Evolutionary conservation across 768 basidiomycete genomes (phyloP).

Genomic region (Lactarius deliciosus): DNA sequence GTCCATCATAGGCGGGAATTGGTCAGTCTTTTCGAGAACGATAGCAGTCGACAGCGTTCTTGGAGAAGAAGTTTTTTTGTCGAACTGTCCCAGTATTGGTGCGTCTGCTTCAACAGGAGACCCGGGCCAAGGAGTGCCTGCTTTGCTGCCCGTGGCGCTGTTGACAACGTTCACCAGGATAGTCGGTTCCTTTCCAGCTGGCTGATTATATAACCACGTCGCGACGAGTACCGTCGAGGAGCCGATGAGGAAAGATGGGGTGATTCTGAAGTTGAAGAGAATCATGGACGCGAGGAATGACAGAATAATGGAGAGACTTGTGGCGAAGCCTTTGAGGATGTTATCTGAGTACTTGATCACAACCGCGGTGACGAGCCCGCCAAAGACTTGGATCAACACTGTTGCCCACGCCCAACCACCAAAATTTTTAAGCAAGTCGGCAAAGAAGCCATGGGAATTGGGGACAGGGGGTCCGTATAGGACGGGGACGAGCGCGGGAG

Average conservation of each 20-base stretch:
- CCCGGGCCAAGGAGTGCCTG: conserved; percentile 42
- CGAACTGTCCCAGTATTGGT: conserved; percentile 61
- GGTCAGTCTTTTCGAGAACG: conserved; percentile 32
- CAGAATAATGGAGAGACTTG: conserved; percentile 87
- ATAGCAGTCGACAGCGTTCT: conserved; percentile 48
- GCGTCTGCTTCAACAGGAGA: conserved; percentile 49
- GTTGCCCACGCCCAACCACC: conserved; percentile 96
- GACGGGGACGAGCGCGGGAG: conserved; percentile 85
- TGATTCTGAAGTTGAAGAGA: conserved; percentile 88
- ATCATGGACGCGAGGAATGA: conserved; percentile 93
- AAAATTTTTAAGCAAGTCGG: conserved; percentile 78
- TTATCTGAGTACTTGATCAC: conserved; percentile 98
- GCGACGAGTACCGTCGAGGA: conserved; percentile 81
- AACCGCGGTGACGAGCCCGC: conserved; percentile 89
- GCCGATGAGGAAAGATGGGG: conserved; percentile 83
- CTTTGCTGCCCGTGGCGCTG: conserved; percentile 35
- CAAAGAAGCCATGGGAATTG: conserved; percentile 50
- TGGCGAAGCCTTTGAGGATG: conserved; percentile 96
- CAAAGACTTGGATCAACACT: conserved; percentile 85
- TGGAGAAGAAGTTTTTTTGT: conserved; percentile 50
- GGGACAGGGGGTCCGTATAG: conserved; percentile 50
- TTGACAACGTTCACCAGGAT: conserved; percentile 37
- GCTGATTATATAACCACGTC: conserved; percentile 95
- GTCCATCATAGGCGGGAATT: conserved; percentile 43
- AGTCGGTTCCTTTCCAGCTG: conserved; percentile 42